Conservation (phyloP, 805 yeast species). For the Candida germanica region DNA sequence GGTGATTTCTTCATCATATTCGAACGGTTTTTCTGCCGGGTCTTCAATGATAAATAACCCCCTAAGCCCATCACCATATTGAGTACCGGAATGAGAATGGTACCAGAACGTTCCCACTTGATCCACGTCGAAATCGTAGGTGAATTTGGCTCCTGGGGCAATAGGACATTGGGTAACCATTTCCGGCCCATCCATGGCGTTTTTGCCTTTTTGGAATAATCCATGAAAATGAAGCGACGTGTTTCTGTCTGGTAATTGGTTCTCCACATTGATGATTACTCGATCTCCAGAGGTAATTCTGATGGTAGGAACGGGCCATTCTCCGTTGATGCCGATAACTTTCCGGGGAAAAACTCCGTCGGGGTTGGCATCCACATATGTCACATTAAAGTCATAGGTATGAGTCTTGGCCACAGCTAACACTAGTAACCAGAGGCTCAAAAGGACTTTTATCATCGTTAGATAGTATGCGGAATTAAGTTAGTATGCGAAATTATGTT, state of each 20-base stretch:
- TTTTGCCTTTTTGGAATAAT: conserved; percentile 35
- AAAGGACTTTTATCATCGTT: no score
- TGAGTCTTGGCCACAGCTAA: conserved; percentile 28
- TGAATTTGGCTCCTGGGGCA: conserved; percentile 35
- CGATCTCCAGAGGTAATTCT: conserved; percentile 39
- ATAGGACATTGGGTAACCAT: conserved; percentile 47
- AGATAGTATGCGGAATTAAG: no score
- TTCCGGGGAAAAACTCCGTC: conserved; percentile 52
- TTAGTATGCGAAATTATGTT: no score
- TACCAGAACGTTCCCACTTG: conserved; percentile 57
- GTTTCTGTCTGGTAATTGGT: conserved; percentile 30
- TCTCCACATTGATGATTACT: conserved; percentile 34
- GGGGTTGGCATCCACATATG: conserved; percentile 48
- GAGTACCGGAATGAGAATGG: conserved; percentile 75
- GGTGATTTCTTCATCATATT: conserved; percentile 76
- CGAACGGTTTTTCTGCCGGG: conserved; percentile 21
- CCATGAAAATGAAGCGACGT: conserved; percentile 47
- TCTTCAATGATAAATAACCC: conserved; percentile 62
- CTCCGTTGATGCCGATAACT: conserved; percentile 56
- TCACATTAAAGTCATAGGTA: conserved; percentile 33
- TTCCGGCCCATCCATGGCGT: conserved; percentile 46
- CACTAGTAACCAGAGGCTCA: no score
- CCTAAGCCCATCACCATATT: conserved; percentile 75
- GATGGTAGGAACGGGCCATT: conserved; percentile 45
- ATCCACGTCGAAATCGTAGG: conserved; percentile 39